Evolutionary conservation across 805 yeast species (phyloP).

Genomic region (Wickerhamiella allomyrinae): DNA sequence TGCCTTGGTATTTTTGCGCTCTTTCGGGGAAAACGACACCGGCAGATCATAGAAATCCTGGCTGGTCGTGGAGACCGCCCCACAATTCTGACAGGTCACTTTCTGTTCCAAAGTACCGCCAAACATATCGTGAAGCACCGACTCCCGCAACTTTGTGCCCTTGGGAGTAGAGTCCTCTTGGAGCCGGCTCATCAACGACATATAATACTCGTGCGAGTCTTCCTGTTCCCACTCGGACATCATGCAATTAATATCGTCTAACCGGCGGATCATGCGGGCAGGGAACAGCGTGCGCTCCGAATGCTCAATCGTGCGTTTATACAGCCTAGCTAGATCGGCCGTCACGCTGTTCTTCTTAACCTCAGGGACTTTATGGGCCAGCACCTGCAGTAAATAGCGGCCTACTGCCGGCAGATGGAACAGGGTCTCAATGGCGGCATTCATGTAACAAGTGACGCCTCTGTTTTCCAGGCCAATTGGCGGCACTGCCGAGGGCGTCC

Average conservation of each 20-base stretch:
- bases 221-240: constrained; percentile 97
- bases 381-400: constrained; percentile 61
- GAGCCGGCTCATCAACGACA: constrained; percentile 74
- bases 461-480: constrained; percentile 71
- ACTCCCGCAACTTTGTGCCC: constrained; percentile 68
- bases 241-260: constrained; percentile 83
- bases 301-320: constrained; percentile 15
- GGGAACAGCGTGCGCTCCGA: constrained; percentile 47
- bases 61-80: constrained; percentile 68
- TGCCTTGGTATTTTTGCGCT: constrained; percentile 29
- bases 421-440: constrained; percentile 84
- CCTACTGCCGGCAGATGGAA: constrained; percentile 83
- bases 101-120: constrained; percentile 81
- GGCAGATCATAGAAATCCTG: constrained; percentile 92
- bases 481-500: constrained; percentile 32
- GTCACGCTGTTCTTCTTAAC: constrained; percentile 19
- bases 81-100: constrained; percentile 72
- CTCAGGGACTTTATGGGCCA: constrained; percentile 33
- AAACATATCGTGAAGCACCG: constrained; percentile 81
- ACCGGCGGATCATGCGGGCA: constrained; percentile 48
- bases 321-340: constrained; percentile 21
- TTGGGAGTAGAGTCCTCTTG: constrained; percentile 90
- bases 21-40: constrained; percentile 42
- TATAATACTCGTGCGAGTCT: constrained; percentile 92
- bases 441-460: constrained; percentile 95